These are phyloP conservation scores for Lentinula raphanica DNA, from an alignment of 768 basidiomycete species.

Conservation along the genomic window DNA sequence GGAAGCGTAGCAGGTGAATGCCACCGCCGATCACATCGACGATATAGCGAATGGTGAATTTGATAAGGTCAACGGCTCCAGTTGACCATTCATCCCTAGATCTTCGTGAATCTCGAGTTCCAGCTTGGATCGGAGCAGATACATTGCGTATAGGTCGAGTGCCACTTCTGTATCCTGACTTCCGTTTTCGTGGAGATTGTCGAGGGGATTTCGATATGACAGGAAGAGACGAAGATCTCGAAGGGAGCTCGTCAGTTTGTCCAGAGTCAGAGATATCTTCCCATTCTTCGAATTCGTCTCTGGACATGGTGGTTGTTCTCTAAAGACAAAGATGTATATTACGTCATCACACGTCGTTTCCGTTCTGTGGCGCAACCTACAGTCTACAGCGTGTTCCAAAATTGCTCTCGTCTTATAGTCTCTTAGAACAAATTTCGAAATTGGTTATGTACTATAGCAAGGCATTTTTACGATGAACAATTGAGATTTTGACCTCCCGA, in stretches of 20 bases:
- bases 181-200: conserved; percentile 9
- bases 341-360: neutral
- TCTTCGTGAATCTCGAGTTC: neutral
- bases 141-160: neutral
- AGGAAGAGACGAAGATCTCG: conserved; percentile 1
- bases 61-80: neutral
- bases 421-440: no score
- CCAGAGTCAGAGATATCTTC: conserved; percentile 17
- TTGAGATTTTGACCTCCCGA: no score
- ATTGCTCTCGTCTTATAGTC: no score
- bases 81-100: conserved; percentile 4
- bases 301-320: neutral
- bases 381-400: no score
- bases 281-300: conserved; percentile 18
- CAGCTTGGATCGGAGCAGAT: neutral
- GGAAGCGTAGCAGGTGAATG: conserved; percentile 46
- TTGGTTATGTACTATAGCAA: no score
- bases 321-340: no score
- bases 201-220: neutral
- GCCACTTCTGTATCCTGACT: conserved; percentile 3
- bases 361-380: neutral
- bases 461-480: no score
- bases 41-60: conserved; percentile 31
- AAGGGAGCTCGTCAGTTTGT: conserved; percentile 8
- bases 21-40: conserved; percentile 44